Conservation (phyloP, 306 rosid species). For the Vigna mungo region DNA sequence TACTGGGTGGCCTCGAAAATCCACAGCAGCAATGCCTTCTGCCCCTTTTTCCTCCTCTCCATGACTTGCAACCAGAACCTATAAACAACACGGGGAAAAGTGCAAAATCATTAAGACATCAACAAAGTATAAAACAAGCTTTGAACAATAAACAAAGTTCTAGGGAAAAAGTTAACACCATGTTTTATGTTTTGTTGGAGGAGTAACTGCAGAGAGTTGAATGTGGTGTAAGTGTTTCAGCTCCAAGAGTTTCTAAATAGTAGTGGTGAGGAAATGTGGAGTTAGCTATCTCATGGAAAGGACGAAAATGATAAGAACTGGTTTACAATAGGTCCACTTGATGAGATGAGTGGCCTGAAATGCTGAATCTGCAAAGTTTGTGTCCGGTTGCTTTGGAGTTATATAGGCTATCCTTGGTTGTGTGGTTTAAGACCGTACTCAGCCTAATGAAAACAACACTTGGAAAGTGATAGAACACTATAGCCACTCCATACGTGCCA, state of each 20-base stretch:
- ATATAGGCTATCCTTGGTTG: conserved; percentile 17
- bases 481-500: conserved; percentile 29
- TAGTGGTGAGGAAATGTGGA: conserved; percentile 27
- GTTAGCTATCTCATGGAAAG: conserved; percentile 33
- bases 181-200: conserved; percentile 40
- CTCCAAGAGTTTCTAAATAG: not conserved
- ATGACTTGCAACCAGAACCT: conserved; percentile 66
- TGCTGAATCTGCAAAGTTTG: conserved; percentile 23
- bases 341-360: conserved; percentile 45
- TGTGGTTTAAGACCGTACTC: conserved; percentile 46
- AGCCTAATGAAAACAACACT: conserved; percentile 29
- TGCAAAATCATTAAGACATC: not conserved
- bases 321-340: conserved; percentile 48
- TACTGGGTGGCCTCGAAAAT: conserved; percentile 70
- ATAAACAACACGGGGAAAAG: conserved; percentile 22
- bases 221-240: conserved; percentile 25
- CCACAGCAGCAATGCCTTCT: conserved; percentile 56
- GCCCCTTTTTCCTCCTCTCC: conserved; percentile 56
- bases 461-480: conserved; percentile 45
- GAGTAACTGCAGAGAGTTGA: not conserved
- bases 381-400: conserved; percentile 39
- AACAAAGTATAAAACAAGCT: conserved; percentile 24
- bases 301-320: conserved; percentile 33
- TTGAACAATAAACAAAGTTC: not conserved
- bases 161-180: conserved; percentile 59